A percentile compares a stretch with the other conserved stretches of the same genome.
Conservation (phyloP, 2,329 filamentous ascomycete genomes). For the Xylariaceae sp. region DNA sequence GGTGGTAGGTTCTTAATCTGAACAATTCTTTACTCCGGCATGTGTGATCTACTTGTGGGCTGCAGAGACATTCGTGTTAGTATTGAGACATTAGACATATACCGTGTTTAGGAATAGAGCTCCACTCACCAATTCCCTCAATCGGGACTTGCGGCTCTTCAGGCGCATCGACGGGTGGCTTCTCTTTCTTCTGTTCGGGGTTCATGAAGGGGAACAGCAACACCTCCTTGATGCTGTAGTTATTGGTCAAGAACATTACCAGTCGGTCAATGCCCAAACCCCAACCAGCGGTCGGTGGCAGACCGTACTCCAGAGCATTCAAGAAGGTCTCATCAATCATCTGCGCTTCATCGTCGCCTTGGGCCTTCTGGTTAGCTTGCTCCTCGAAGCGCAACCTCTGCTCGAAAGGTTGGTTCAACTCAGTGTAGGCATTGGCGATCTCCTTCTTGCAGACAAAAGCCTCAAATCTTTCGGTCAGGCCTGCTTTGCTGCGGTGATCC, state of each 20-base stretch:
- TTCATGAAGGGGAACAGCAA: conserved; percentile 98
- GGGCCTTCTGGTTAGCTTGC: conserved; percentile 91
- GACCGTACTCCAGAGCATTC: conserved; percentile 79
- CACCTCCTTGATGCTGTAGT: conserved; percentile 94
- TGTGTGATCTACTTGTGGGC: not conserved
- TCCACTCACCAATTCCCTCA: conserved; percentile 16
- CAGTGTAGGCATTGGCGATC: conserved; percentile 86
- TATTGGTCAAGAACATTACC: conserved; percentile 93
- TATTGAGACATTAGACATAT: not conserved
- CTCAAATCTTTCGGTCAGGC: conserved; percentile 91
- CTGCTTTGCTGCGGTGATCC: conserved; percentile 45
- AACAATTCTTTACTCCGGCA: not conserved
- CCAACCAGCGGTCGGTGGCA: conserved; percentile 94
- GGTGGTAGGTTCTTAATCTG: not conserved
- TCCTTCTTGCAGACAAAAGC: conserved; percentile 97
- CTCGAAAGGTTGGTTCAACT: conserved; percentile 96
- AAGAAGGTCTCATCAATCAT: conserved; percentile 94
- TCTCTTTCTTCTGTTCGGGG: conserved; percentile 13
- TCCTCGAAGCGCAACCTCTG: conserved; percentile 90
- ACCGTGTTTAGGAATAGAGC: not conserved
- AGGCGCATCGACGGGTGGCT: conserved; percentile 4
- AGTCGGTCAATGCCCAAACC: conserved; percentile 81
- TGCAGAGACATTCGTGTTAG: not conserved
- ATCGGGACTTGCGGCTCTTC: conserved; percentile 16
- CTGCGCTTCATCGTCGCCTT: conserved; percentile 96